Conservation (phyloP, 2,329 filamentous ascomycete genomes). For the Intubia oerlemansii region DNA sequence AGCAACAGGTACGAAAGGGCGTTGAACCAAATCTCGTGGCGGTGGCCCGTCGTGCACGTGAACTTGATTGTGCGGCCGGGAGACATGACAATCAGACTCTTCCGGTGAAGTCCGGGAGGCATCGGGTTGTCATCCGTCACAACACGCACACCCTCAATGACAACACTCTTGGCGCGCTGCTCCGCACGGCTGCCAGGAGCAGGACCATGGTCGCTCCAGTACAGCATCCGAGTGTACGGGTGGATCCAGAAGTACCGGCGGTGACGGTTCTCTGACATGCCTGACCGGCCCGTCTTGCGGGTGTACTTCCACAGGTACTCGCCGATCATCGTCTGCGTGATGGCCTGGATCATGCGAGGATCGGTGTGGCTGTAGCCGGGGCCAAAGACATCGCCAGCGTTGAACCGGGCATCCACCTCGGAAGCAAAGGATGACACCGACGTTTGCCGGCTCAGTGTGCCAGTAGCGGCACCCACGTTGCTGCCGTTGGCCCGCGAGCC, state of each 20-base stretch:
- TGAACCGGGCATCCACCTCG: constrained; percentile 80
- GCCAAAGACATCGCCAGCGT: constrained; percentile 30
- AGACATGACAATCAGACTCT: constrained; percentile 78
- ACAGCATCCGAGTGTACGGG: constrained; percentile 85
- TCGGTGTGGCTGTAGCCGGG: constrained; percentile 55
- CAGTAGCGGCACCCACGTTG: constrained; percentile 1
- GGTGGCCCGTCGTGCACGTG: constrained; percentile 78
- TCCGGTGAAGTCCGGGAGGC: constrained; percentile 82
- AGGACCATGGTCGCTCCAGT: constrained; percentile 89
- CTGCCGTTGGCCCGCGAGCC: constrained; percentile 10
- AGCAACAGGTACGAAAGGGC: constrained; percentile 82
- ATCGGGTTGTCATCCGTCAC: constrained; percentile 88
- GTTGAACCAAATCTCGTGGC: constrained; percentile 98
- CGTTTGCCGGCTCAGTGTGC: constrained; percentile 36
- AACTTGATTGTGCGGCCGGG: constrained; percentile 82
- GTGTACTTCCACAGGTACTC: constrained; percentile 99
- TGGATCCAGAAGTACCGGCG: constrained; percentile 98
- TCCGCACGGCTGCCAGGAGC: constrained; percentile 55
- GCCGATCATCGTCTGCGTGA: constrained; percentile 98
- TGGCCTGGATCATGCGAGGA: constrained; percentile 95
- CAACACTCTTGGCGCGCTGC: constrained; percentile 66
- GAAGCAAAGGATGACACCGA: constrained; percentile 92
- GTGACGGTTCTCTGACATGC: constrained; percentile 77
- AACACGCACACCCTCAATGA: constrained; percentile 81
- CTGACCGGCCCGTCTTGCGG: constrained; percentile 71